Base-by-base conservation (phyloP, 2,329 filamentous ascomycete genomes). In the Hortaea sp. region DNA sequence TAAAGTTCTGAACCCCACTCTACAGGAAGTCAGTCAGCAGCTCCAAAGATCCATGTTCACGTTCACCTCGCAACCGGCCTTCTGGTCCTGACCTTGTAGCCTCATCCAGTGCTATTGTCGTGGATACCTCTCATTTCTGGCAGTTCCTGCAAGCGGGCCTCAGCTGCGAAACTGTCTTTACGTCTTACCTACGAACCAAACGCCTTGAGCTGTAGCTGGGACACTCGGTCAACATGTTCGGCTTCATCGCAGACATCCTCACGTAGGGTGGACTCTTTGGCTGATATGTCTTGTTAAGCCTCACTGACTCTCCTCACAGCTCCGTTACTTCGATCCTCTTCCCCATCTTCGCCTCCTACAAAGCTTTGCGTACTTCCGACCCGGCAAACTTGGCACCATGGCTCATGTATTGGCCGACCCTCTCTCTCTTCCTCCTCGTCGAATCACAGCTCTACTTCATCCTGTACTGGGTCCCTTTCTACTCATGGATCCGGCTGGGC, bases 341-440 rank as follows among this genome's bases (percentile, higher is more conserved):
- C 65, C 92, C 92, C 43, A 81, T 95, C 53, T 97, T 95, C 70
- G 89, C 90, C 56, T 95, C 90, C 53, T 97, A 95, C 77, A 97
- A 97, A 74, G 90, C 92, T 42, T 84, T 98, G 62, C 90, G 92
- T 70, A 89, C 88, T 11, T 84, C 85, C 44, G 87, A 95, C 66
- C 88, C 89, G 2, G 83, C 87, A 34, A 82, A 94, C 63, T 77
- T 95, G 49, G 87, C 87, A 53, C 90, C 90, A 82, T 98, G 92
- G 92, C 79, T 97, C 55, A 97, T 97, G 85, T 98, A 97, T 77
- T 98, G 90, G 85, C 88, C 95, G 50, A 88, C 95, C 27, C 78
- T 95, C 54, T 85, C 86, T 50, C 83, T 86, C 64, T 79, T 82
- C 58, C 75, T 89, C 47, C 78, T 92, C 51, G 79, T 82, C 67